Conservation (phyloP, 1,139 yeast genomes). For the Pichiaceae sp. region DNA sequence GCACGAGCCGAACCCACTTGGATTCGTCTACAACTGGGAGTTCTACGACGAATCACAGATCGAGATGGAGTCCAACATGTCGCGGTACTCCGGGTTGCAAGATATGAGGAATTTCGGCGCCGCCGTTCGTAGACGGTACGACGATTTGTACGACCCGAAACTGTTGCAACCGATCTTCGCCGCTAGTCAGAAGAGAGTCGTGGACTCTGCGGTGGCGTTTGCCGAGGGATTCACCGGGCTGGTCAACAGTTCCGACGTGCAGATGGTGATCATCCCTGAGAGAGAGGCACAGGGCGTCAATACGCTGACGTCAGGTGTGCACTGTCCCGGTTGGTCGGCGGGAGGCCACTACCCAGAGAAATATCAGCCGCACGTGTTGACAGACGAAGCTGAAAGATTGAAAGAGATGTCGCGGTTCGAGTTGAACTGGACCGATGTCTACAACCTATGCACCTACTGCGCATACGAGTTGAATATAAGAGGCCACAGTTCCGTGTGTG, state of each 20-base stretch:
- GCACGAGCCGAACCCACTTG: slow-evolving; percentile 13
- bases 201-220: slow-evolving; percentile 21
- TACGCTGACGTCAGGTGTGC: slow-evolving; percentile 18
- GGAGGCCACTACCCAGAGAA: slow-evolving; percentile 8
- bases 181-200: slow-evolving; percentile 20
- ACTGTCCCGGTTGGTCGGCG: slow-evolving; percentile 16
- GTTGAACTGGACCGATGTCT: slow-evolving; percentile 31
- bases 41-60: slow-evolving; percentile 14
- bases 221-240: slow-evolving; percentile 19
- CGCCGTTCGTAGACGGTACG: slow-evolving; percentile 12
- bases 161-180: slow-evolving; percentile 17
- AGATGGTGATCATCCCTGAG: slow-evolving; percentile 16
- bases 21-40: slow-evolving; percentile 21
- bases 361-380: slow-evolving; percentile 11
- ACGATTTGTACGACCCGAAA: slow-evolving; percentile 11
- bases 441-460: slow-evolving; percentile 34
- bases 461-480: slow-evolving; percentile 45
- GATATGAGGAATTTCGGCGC: slow-evolving; percentile 18
- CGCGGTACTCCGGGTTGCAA: slow-evolving; percentile 18
- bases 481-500: slow-evolving; percentile 42
- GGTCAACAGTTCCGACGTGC: slow-evolving; percentile 5
- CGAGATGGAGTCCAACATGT: slow-evolving; percentile 19
- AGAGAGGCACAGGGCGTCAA: slow-evolving; percentile 16
- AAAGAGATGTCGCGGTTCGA: slow-evolving; percentile 28
- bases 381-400: slow-evolving; percentile 12